phyloP scores from a whole-genome alignment of 371 early-diverging fungal genomes.

The Chytridium lagenaria region DNA sequence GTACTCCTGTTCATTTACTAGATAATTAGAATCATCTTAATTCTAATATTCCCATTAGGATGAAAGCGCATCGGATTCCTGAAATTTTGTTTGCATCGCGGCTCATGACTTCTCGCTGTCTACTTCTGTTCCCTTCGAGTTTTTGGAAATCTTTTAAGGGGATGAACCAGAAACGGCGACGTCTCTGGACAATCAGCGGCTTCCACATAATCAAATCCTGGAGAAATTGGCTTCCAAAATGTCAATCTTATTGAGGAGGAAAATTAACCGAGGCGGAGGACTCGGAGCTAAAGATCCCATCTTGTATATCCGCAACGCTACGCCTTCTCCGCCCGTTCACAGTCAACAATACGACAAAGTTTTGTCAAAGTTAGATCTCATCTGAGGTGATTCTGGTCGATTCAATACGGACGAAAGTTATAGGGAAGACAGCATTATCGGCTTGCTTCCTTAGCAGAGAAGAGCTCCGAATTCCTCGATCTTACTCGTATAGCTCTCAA shows the following conservation, averaged over 20 bases:
- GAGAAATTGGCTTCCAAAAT: not conserved
- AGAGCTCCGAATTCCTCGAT: not conserved
- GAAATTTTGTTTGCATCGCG: slow-evolving; percentile 26
- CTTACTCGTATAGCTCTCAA: not conserved
- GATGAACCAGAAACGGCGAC: not conserved
- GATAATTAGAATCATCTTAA: too few species aligned
- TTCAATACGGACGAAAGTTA: not conserved
- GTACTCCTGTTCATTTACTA: too few species aligned
- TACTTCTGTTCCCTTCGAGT: slow-evolving; percentile 35
- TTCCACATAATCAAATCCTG: not conserved
- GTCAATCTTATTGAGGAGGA: not conserved
- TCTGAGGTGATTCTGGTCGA: not conserved
- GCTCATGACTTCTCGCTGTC: slow-evolving; percentile 30
- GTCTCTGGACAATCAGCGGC: not conserved
- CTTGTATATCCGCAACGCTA: not conserved
- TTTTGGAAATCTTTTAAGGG: slow-evolving; percentile 8
- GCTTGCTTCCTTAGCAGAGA: not conserved
- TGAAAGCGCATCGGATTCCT: slow-evolving; percentile 28
- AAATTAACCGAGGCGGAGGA: not conserved
- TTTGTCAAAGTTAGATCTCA: not conserved
- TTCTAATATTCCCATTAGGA: slow-evolving; percentile 18
- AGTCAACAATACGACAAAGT: not conserved
- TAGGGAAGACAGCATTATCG: not conserved
- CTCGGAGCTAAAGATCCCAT: not conserved
- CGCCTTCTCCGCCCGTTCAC: slow-evolving; percentile 7